Percentiles rank a stretch among this genome's conserved stretches.
Conservation (phyloP, 228 moss, liverwort and hornwort genomes). For the Sphagnum fallax region DNA sequence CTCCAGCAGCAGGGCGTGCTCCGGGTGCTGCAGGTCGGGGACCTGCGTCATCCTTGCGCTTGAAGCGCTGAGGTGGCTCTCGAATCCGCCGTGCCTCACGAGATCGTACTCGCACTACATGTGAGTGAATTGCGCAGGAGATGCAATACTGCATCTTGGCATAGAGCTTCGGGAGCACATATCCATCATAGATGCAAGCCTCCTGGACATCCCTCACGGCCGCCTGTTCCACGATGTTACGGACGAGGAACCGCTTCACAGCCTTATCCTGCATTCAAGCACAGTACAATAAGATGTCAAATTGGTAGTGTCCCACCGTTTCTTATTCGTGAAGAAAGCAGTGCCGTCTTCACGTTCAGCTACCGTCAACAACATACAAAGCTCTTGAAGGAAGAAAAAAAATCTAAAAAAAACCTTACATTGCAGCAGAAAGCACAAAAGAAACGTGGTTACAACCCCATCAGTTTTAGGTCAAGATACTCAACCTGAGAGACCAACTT, state of each 20-base stretch:
- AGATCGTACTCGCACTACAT: conserved; percentile 81
- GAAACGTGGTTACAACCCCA: no score
- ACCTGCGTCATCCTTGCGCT: conserved; percentile 54
- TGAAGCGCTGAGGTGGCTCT: conserved; percentile 79
- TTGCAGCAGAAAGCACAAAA: no score
- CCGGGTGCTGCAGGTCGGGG: conserved; percentile 11
- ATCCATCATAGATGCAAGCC: conserved; percentile 85
- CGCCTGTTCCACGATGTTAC: conserved; percentile 90
- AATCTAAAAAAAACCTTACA: no score
- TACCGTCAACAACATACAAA: no score
- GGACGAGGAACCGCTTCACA: conserved; percentile 83
- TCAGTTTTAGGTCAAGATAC: no score
- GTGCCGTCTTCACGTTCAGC: no score
- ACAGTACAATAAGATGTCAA: no score
- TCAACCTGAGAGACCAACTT: no score
- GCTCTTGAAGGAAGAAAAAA: no score
- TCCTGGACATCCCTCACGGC: conserved; percentile 95
- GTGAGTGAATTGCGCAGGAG: conserved; percentile 90
- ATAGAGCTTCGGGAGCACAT: conserved; percentile 77
- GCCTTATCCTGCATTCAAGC: conserved; percentile 61
- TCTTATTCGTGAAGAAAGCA: no score
- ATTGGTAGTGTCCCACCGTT: no score
- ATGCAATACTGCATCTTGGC: conserved; percentile 90
- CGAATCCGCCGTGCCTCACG: conserved; percentile 77
- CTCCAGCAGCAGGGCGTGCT: conserved; percentile 3